Conservation (phyloP, 345 rosid species). For the Acer campestre region DNA sequence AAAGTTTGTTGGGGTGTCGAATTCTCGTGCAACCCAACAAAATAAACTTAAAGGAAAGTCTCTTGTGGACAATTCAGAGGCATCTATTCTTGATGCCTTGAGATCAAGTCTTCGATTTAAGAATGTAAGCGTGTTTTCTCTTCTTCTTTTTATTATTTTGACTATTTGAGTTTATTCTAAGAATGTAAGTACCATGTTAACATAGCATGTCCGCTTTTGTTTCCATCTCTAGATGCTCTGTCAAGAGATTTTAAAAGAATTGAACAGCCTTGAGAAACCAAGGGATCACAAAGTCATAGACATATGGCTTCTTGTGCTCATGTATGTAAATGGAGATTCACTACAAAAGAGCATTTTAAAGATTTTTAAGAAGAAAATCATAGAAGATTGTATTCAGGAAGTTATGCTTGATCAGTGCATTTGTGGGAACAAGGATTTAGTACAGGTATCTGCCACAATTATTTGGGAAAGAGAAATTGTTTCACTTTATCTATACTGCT, state of each 20-base stretch:
- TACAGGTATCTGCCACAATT: constrained; percentile 47
- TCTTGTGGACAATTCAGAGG: constrained; percentile 49
- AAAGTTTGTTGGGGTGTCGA: constrained; percentile 60
- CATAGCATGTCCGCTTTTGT: constrained; percentile 9
- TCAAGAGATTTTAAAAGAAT: constrained; percentile 77
- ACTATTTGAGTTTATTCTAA: neutral
- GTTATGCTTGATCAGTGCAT: constrained; percentile 74
- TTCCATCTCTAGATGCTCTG: constrained; percentile 57
- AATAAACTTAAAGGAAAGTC: constrained; percentile 68
- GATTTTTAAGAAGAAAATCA: constrained; percentile 71
- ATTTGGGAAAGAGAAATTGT: neutral
- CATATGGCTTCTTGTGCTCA: constrained; percentile 74
- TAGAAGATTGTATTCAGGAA: constrained; percentile 63
- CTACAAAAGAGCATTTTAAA: constrained; percentile 57
- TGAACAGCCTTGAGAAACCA: constrained; percentile 62
- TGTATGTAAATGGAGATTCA: constrained; percentile 65
- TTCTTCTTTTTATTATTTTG: neutral
- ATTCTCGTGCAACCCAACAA: constrained; percentile 39
- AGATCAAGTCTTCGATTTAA: constrained; percentile 80
- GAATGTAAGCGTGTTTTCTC: constrained; percentile 45
- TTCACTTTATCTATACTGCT: neutral
- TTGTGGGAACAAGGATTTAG: constrained; percentile 62
- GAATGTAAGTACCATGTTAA: constrained; percentile 14
- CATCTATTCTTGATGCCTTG: constrained; percentile 72
- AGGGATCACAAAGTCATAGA: constrained; percentile 77